Evolutionary conservation across 2,329 filamentous ascomycete genomes (phyloP), one percentile per base, ranked within the genome.

Genomic region (Delphinella strobiligena): DNA sequence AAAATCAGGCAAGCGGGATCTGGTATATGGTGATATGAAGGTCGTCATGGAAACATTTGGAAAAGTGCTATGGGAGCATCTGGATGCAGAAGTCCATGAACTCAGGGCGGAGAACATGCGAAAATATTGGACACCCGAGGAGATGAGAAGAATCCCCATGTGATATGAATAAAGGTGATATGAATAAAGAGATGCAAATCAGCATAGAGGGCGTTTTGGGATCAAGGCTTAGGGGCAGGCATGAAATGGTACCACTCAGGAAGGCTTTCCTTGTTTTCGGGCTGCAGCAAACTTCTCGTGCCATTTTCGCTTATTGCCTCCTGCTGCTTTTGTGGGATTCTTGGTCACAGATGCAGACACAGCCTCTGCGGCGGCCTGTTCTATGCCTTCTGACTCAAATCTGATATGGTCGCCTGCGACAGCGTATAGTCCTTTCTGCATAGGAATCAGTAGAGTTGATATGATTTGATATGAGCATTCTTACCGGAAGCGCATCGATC

Each of bases 41-140:
- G 65, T 59, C 27, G 71, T 83, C 52, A 78, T 93, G 77, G 82
- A 93, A 58, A 60, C 59, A 4, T 94, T 88, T 74, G 82, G 82
- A 9, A 66, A 68, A 8, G 82, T 93, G 46, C 58, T 94, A 36
- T 89, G 85, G 82, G 66, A 64, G 53, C 87, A 94, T 68, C 63
- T 94, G 44, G 83, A 91, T 51, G 79, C 88, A 51, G 87, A 94
- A 68, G 86, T 94, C 5, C 65, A 69, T 58, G 74, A 82, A 48
- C 60, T 94, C 22, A 75, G 80, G 2, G 86, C 86, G 33, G 82
- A 91, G 59, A 93, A 89, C 56, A 93, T 94, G 87, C 71, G 84
- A 49, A 75, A 69, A 59, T 87, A 82, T 59, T 94, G 84, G 83
- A 81, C 69, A 0, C 49, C 77, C 44, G 75, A 83, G 34, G 87